A percentile compares a stretch with the other conserved stretches of the same genome.
Conservation (phyloP, 495 filamentous ascomycete species). For the Penicillium malachiteum region DNA sequence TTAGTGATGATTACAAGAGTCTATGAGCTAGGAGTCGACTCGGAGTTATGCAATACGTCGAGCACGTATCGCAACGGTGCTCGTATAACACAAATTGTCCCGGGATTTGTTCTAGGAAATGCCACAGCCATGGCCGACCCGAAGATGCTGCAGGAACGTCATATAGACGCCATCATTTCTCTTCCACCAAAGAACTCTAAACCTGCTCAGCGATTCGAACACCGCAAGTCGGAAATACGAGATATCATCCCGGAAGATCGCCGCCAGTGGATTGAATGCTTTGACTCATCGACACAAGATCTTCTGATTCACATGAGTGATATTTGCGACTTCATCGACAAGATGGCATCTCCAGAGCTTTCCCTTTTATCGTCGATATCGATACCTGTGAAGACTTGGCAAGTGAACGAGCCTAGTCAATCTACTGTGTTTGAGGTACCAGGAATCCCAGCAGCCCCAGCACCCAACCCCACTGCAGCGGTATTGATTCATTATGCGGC, state of each 20-base stretch:
- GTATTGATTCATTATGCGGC: background rate
- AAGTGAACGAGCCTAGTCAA: background rate
- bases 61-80: background rate
- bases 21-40: too few species aligned
- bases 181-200: background rate
- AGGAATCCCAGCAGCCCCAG: background rate
- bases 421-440: too few species aligned
- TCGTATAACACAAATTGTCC: conserved; percentile 33
- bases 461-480: background rate
- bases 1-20: too few species aligned
- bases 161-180: conserved; percentile 36
- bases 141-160: conserved; percentile 27
- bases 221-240: background rate
- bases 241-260: background rate
- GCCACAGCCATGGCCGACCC: conserved; percentile 24
- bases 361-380: background rate
- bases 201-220: background rate
- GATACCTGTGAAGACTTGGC: too few species aligned
- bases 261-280: conserved; percentile 34
- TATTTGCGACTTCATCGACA: conserved; percentile 12
- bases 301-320: background rate
- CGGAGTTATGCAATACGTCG: too few species aligned
- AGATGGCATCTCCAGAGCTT: background rate
- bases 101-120: conserved; percentile 38
- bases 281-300: background rate